These are phyloP conservation scores for Diaporthe amygdali DNA, from an alignment of 2,329 filamentous ascomycete genomes.

Conservation along the genomic window DNA sequence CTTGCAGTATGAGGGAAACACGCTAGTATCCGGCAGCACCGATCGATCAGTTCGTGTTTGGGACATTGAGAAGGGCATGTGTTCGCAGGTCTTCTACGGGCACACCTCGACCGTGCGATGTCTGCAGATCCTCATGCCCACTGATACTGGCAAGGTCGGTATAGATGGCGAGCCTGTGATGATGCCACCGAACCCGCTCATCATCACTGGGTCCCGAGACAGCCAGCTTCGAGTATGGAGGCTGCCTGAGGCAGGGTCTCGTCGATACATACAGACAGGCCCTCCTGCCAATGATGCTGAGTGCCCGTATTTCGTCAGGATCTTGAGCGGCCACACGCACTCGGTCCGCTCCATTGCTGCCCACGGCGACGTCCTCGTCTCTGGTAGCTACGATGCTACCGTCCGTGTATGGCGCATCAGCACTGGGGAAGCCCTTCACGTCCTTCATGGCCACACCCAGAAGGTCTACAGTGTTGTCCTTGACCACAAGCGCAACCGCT, in stretches of 20 bases:
- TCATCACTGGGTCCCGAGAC: conserved; percentile 96
- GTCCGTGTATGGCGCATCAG: conserved; percentile 98
- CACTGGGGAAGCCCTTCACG: conserved; percentile 85
- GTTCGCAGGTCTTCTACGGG: conserved; percentile 95
- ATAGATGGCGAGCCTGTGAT: conserved; percentile 76
- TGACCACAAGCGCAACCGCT: conserved; percentile 88
- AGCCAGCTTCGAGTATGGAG: conserved; percentile 95
- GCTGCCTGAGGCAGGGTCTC: conserved; percentile 80
- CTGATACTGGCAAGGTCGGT: conserved; percentile 72
- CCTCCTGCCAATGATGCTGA: conserved; percentile 76
- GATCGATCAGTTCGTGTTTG: conserved; percentile 98
- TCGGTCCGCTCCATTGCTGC: conserved; percentile 96
- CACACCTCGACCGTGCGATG: conserved; percentile 98
- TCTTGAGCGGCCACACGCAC: conserved; percentile 84
- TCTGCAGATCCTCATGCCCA: conserved; percentile 90
- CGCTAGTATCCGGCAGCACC: conserved; percentile 92
- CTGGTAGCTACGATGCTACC: conserved; percentile 93
- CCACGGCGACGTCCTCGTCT: conserved; percentile 93
- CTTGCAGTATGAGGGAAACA: conserved; percentile 93
- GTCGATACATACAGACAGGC: conserved; percentile 78
- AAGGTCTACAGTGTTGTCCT: conserved; percentile 98
- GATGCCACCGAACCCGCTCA: conserved; percentile 92
- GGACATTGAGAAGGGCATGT: conserved; percentile 93
- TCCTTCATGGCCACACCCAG: conserved; percentile 83
- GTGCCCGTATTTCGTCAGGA: conserved; percentile 93